Percentiles rank a stretch among this genome's conserved stretches.
phyloP scores from a whole-genome alignment of 495 filamentous ascomycete genomes.

The Neurospora sublineolata region DNA sequence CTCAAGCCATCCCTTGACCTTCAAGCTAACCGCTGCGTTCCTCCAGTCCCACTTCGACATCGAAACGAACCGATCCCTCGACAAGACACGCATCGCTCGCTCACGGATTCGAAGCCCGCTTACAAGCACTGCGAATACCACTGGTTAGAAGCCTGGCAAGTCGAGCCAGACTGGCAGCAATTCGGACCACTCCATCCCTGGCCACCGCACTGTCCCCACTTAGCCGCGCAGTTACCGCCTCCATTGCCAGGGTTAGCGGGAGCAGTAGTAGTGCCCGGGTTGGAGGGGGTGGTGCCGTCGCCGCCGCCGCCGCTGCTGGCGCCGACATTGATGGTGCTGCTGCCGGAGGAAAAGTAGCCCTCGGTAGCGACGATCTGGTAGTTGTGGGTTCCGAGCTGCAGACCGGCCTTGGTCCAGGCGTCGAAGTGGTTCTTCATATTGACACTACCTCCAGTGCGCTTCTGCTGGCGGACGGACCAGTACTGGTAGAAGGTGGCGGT shows the following conservation, averaged over 20 bases:
- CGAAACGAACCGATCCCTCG: too few species aligned
- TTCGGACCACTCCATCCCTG: slow-evolving; percentile 34
- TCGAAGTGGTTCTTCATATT: slow-evolving; percentile 49
- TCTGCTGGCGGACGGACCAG: slow-evolving; percentile 42
- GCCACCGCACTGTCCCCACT: slow-evolving; percentile 42
- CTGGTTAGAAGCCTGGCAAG: slow-evolving; percentile 32
- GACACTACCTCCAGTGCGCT: slow-evolving; percentile 40
- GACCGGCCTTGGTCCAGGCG: slow-evolving; percentile 42
- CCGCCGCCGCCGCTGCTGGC: background rate
- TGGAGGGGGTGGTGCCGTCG: background rate
- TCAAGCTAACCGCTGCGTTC: background rate
- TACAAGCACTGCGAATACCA: slow-evolving; percentile 40
- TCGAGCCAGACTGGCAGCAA: slow-evolving; percentile 30
- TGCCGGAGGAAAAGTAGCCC: slow-evolving; percentile 43
- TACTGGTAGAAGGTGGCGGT: slow-evolving; percentile 48
- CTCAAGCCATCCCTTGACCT: background rate
- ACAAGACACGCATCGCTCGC: background rate
- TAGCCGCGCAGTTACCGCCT: slow-evolving; percentile 13
- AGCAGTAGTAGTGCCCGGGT: background rate
- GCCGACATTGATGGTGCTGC: slow-evolving; percentile 36
- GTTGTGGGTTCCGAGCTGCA: slow-evolving; percentile 42
- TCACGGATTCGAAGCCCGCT: background rate
- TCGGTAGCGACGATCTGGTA: slow-evolving; percentile 50
- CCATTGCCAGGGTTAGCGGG: background rate
- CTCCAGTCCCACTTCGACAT: too few species aligned